Evolutionary conservation across 2,329 filamentous ascomycete genomes (phyloP), one percentile per base, ranked within the genome.

Genomic region (Penicillium expansum): DNA sequence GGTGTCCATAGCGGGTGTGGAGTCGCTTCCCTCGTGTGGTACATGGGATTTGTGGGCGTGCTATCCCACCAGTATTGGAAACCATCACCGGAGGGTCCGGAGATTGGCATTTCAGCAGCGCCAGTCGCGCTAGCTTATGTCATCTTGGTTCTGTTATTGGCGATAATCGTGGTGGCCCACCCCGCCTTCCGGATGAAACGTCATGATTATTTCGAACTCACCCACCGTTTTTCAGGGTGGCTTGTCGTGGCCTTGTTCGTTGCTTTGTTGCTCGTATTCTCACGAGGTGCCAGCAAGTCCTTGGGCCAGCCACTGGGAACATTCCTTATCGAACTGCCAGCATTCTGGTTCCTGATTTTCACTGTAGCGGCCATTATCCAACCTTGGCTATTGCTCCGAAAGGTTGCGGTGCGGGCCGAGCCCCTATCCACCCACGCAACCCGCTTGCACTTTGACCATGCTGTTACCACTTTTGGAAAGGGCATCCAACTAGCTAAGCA

Each of bases 141-240:
- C 39, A 79, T 90, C 39, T 76, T 84, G 43, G 69, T 76, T 2
- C 77, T 90, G 49, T 78, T 89, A 62, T 65, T 83, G 54, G 67
- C 76, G 38, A 87, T 91, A 66, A 78, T 89, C 49, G 74, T 77
- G 45, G 82, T 85, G 50, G 86, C 89, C 2, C 82, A 87, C 69
- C 89, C 89, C 3, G 69, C 72, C 10, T 79, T 91, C 62, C 84
- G 89, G 22, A 77, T 80, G 62, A 81, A 78, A 45, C 78, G 81
- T 60, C 89, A 92, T 75, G 83, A 92, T 72, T 72, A 80, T 55
- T 92, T 91, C 68, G 89, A 92, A 74, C 74, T 83, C 47, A 82
- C 82, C 45, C 89, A 92, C 73, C 86, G 89, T 47, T 91, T 89
- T 70, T 82, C 82, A 5, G 89, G 88, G n/a, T 92, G 89, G 89